Evolutionary conservation across 2,329 filamentous ascomycete genomes (phyloP), one percentile per base, ranked within the genome.

Genomic region (Hortaea sp.): DNA sequence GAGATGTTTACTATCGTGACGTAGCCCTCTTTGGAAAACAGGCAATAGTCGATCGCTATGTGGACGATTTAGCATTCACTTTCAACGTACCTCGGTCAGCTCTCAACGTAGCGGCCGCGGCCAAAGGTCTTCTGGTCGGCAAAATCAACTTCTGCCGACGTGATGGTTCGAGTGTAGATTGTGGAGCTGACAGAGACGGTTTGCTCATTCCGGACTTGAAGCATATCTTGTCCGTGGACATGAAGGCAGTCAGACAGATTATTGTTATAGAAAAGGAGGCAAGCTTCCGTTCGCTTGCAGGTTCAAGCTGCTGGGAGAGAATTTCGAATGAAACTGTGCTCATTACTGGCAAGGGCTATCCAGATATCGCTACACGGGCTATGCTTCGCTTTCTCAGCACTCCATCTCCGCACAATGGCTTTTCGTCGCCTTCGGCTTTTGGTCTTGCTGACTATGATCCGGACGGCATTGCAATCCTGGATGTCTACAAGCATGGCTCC

Each of bases 181-280:
- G 60, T 49, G 55, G 66, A 54, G 54, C 53, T n/a, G 66, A 70
- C 5, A 54, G 56, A 46, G 69, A 72, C 76, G 82, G 83, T 1
- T 66, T 75, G 5, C 66, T 82, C 0, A 69, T 90, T 6, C 84
- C 84, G 0, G 67, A 68, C 5, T 53, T 72, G 2, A 68, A 66
- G 42, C 70, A 73, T 0, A 69, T 82, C 9, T 64, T 71, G 0
- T 59, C 59, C 2, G 55, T 85, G 1, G 63, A 78, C 35, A 62
- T 82, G n/a, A 60, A 62, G 0, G 49, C 57, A 1, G 64, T 75
- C 1, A 68, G 69, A 45, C 88, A 82, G 84, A 68, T 89, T 39
- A 66, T 90, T 0, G 75, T 90, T 0, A 75, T 90, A 43, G 86
- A 92, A 60, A 90, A 92, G 65, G 86, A 92, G 70, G 85, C 85